Base-by-base conservation (phyloP, 2,329 filamentous ascomycete species). In the Zopfia rhizophila region DNA sequence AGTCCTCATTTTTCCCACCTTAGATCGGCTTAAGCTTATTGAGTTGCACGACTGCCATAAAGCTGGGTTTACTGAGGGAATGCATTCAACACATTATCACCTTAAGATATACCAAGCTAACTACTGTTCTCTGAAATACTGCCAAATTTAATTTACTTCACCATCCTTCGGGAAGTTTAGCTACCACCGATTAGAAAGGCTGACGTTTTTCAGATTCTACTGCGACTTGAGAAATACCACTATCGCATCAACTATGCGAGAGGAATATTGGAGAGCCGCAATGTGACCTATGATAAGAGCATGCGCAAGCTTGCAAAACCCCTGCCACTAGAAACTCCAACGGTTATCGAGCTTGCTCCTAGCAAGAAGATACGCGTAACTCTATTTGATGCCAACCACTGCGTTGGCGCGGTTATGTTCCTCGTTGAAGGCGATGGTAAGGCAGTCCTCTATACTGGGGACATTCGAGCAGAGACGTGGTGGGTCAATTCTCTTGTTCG, bases 331-430 rank as follows among this genome's bases (percentile, higher is more conserved):
- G 87, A 94, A 37, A 91, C 90, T 0, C 90, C 91, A 0, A 92
- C 87, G 0, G 72, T 75, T 3, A 83, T 97, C 33, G 90, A 96
- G 61, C 78, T 97, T 3, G 79, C 78, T 1, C 89, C 87, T 0
- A 82, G 83, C 1, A 80, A 82, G 33, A 75, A 73, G n/a, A 84
- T 97, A 17, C 84, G 86, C 33, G 90, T 96, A 13, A 97, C 91
- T 0, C 77, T 97, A 0, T 83, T 97, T 38, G 88, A 96, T 74
- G 91, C 93, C 1, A 97, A 97, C 60, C 93, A 97, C 66, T 97
- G 93, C 60, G 82, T 88, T 0, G 92, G 93, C 0, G 86, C 91
- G 13, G 90, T 94, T 13, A 96, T 96, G 91, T 97, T 97, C 64
- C 76, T 97, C 13, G 88, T 97, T 19, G 90, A 97, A 72, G 85